Conservation (phyloP, 495 filamentous ascomycete species). For the Penicillium crystallinum region DNA sequence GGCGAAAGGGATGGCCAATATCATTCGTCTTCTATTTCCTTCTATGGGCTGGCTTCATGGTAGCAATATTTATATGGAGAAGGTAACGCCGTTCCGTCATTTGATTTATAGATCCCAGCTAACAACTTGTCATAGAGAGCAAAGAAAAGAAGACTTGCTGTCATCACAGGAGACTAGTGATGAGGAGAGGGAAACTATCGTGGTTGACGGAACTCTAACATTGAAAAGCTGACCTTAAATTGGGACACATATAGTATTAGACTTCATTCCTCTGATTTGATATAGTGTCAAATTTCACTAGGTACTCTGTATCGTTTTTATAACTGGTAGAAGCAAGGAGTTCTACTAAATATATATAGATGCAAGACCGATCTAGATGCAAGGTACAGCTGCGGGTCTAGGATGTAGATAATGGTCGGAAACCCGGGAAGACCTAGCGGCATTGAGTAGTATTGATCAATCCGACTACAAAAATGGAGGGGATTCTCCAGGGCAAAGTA, state of each 20-base stretch:
- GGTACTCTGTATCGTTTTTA: no score
- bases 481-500: no score
- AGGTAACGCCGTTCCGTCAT: conserved; percentile 21
- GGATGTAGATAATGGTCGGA: no score
- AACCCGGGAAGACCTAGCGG: no score
- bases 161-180: conserved; percentile 9
- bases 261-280: no score
- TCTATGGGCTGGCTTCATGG: conserved; percentile 39
- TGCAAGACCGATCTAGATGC: no score
- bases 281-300: no score
- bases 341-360: no score
- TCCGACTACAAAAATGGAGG: no score
- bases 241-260: neutral
- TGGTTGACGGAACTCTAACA: neutral
- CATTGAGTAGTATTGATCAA: no score
- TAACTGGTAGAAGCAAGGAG: no score
- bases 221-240: neutral
- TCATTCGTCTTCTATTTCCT: conserved; percentile 37
- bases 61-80: conserved; percentile 30
- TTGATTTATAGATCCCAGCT: neutral
- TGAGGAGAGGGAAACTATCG: conserved; percentile 10
- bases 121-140: conserved; percentile 6
- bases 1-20: conserved; percentile 42
- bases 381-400: no score
- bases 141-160: conserved; percentile 1